phyloP scores from a whole-genome alignment of 306 rosid species.

The Quercus glauca region DNA sequence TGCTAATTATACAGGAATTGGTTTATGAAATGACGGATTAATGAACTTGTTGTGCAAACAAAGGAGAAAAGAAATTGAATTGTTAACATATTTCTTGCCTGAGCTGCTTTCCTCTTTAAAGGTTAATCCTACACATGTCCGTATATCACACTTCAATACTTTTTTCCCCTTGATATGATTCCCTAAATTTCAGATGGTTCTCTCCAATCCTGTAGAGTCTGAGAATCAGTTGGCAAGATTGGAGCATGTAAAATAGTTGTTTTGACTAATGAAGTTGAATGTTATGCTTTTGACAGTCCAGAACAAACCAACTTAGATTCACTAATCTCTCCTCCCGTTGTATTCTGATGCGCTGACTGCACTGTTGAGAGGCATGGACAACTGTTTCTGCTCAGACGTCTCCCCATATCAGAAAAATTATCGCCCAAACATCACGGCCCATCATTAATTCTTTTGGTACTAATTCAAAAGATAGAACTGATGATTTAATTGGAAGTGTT shows the following conservation, averaged over 20 bases:
- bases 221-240: slow-evolving; percentile 17
- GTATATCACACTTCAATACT: neutral
- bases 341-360: slow-evolving; percentile 83
- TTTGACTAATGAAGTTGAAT: slow-evolving; percentile 24
- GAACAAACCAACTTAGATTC: slow-evolving; percentile 31
- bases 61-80: slow-evolving; percentile 41
- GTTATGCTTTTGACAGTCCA: slow-evolving; percentile 36
- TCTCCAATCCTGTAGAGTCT: slow-evolving; percentile 31
- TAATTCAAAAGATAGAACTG: slow-evolving; percentile 27
- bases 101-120: slow-evolving; percentile 58
- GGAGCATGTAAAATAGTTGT: slow-evolving; percentile 17
- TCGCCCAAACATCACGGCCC: slow-evolving; percentile 46
- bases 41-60: slow-evolving; percentile 57
- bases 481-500: slow-evolving; percentile 29
- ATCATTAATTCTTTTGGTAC: slow-evolving; percentile 21
- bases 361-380: slow-evolving; percentile 73
- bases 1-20: neutral
- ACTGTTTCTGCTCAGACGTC: slow-evolving; percentile 84
- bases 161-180: slow-evolving; percentile 48
- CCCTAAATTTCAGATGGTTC: slow-evolving; percentile 49
- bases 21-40: slow-evolving; percentile 49
- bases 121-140: slow-evolving; percentile 39
- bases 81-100: slow-evolving; percentile 56
- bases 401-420: slow-evolving; percentile 61
- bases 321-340: slow-evolving; percentile 80